Percentiles rank a stretch among this genome's conserved stretches.
These are phyloP conservation scores for Aspergillus sp. DNA, from an alignment of 2,329 filamentous ascomycete genomes.

Conservation along the genomic window DNA sequence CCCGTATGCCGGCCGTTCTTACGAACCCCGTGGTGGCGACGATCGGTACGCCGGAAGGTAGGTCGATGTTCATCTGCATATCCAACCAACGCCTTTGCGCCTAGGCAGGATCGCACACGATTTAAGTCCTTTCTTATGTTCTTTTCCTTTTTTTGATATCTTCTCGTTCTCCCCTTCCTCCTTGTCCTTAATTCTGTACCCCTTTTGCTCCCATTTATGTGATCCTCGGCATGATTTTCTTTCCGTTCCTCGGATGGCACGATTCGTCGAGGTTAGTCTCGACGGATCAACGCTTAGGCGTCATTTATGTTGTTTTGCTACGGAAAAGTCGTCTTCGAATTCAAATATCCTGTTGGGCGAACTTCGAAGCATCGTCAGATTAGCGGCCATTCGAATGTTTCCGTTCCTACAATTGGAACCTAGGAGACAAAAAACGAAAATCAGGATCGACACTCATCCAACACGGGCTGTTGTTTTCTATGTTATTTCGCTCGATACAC, in stretches of 20 bases:
- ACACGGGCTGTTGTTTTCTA: constrained; percentile 41
- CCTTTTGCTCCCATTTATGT: constrained; percentile 28
- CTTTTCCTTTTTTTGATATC: constrained; percentile 16
- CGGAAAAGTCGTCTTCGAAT: constrained; percentile 35
- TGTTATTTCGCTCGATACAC: constrained; percentile 40
- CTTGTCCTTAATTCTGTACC: constrained; percentile 19
- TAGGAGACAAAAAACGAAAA: constrained; percentile 5
- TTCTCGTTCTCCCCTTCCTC: constrained; percentile 20
- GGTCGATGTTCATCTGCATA: constrained; percentile 28
- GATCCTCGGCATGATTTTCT: constrained; percentile 33
- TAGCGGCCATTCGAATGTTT: constrained; percentile 34
- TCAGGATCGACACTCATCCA: constrained; percentile 30
- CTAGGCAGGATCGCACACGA: neutral
- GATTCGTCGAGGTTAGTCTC: constrained; percentile 35
- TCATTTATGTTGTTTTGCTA: constrained; percentile 36
- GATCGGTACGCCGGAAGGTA: constrained; percentile 45
- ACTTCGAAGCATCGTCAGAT: constrained; percentile 35
- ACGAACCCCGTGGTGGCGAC: constrained; percentile 36
- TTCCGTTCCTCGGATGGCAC: constrained; percentile 17
- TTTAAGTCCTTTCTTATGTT: constrained; percentile 10
- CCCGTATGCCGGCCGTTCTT: constrained; percentile 29
- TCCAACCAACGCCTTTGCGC: constrained; percentile 17
- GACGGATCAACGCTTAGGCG: constrained; percentile 38
- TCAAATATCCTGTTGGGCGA: constrained; percentile 35
- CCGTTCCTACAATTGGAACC: neutral